Conservation (phyloP, 768 basidiomycete genomes). For the Podaxis sp. region DNA sequence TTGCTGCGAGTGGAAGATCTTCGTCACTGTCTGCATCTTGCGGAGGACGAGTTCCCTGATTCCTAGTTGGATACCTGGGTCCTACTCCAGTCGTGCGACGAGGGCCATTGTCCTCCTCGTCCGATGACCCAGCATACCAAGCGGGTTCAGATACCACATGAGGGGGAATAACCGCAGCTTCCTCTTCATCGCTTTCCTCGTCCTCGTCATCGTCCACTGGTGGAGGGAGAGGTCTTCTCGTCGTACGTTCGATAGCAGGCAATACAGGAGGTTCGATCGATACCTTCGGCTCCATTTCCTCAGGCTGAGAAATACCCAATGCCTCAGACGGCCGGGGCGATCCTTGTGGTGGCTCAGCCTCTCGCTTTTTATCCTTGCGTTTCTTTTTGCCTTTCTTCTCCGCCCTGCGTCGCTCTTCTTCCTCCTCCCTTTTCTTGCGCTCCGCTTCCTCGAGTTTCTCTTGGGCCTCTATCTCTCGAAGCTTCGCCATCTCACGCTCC, state of each 20-base stretch:
- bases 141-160: constrained; percentile 14
- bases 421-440: constrained; percentile 39
- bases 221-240: constrained; percentile 32
- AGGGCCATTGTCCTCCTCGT: constrained; percentile 55
- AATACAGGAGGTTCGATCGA: constrained; percentile 39
- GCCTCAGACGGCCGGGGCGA: neutral
- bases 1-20: constrained; percentile 70
- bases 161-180: constrained; percentile 11
- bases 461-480: constrained; percentile 68
- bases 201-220: constrained; percentile 42
- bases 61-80: constrained; percentile 39
- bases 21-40: constrained; percentile 66
- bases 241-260: constrained; percentile 37
- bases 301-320: constrained; percentile 5
- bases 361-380: constrained; percentile 32
- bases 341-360: constrained; percentile 12
- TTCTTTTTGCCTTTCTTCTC: constrained; percentile 48
- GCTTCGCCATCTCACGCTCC: constrained; percentile 82
- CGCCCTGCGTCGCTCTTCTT: constrained; percentile 39
- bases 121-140: constrained; percentile 59
- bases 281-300: constrained; percentile 23
- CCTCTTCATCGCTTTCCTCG: constrained; percentile 41
- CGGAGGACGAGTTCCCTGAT: constrained; percentile 6
- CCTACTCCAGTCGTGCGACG: constrained; percentile 58
- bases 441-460: constrained; percentile 60